Percentiles rank a stretch among this genome's conserved stretches.
Evolutionary conservation across 352 stramenopile genomes (phyloP).

Genomic region (Thraustochytrium sp.): DNA sequence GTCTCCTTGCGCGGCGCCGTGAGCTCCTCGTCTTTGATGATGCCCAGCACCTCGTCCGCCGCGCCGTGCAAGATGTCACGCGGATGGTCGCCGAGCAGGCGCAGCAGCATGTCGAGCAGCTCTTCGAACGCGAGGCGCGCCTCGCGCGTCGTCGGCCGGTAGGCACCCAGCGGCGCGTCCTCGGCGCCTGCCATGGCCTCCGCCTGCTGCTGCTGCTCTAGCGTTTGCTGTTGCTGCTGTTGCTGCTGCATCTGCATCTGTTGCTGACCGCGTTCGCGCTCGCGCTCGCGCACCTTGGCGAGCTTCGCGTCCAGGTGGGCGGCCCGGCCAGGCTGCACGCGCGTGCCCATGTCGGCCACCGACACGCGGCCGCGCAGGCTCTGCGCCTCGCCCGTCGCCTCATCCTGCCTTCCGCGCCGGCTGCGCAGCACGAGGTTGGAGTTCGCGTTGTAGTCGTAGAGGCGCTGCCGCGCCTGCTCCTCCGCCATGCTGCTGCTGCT

Average conservation of each 20-base stretch:
- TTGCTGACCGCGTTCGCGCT: neutral
- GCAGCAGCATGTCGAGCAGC: slow-evolving; percentile 67
- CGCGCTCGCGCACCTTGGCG: slow-evolving; percentile 27
- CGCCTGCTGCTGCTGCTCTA: slow-evolving; percentile 49
- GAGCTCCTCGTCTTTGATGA: slow-evolving; percentile 82
- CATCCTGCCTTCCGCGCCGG: neutral
- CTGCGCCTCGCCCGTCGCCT: slow-evolving; percentile 36
- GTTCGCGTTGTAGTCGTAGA: slow-evolving; percentile 86
- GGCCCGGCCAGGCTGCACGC: slow-evolving; percentile 4
- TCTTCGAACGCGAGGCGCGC: slow-evolving; percentile 79
- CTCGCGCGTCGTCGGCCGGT: slow-evolving; percentile 74
- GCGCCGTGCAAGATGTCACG: slow-evolving; percentile 80
- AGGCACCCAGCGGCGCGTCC: slow-evolving; percentile 59
- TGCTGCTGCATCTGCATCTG: slow-evolving; percentile 43
- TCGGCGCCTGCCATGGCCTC: slow-evolving; percentile 36
- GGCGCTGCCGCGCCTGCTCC: slow-evolving; percentile 73
- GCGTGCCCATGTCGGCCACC: neutral
- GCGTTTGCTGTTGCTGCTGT: slow-evolving; percentile 46
- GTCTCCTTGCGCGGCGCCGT: slow-evolving; percentile 72
- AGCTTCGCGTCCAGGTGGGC: slow-evolving; percentile 5
- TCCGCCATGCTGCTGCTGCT: slow-evolving; percentile 65
- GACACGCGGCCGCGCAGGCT: neutral
- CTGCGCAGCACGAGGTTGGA: slow-evolving; percentile 80
- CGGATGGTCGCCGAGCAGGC: slow-evolving; percentile 72
- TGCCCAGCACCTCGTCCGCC: slow-evolving; percentile 80